Conservation (phyloP, 352 stramenopile species). For the Blastocystis sp. region DNA sequence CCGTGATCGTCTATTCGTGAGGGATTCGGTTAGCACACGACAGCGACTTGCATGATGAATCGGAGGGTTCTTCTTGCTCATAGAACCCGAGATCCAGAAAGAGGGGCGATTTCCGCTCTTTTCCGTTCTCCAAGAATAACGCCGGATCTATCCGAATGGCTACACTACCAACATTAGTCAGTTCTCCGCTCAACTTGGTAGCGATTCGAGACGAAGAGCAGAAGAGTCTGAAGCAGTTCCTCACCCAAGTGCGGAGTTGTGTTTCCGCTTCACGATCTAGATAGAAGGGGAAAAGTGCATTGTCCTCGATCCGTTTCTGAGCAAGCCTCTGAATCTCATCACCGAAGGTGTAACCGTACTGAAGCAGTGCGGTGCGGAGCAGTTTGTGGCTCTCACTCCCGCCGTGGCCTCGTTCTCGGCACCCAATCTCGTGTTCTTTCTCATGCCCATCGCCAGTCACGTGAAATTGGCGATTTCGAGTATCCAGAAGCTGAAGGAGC, state of each 20-base stretch:
- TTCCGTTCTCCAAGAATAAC: too few relatives aligned
- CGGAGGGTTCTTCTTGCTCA: neutral
- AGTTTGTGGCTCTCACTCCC: neutral
- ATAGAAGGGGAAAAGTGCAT: slow-evolving; percentile 68
- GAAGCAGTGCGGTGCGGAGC: slow-evolving; percentile 48
- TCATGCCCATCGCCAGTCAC: neutral
- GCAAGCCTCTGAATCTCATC: slow-evolving; percentile 51
- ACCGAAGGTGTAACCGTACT: slow-evolving; percentile 24
- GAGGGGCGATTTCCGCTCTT: too few relatives aligned
- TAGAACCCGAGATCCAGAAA: neutral
- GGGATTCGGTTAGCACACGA: too few relatives aligned
- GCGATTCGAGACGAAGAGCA: slow-evolving; percentile 52
- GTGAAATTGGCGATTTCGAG: neutral
- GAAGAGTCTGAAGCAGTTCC: slow-evolving; percentile 35
- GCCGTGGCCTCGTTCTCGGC: neutral
- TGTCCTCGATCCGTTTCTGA: slow-evolving; percentile 33
- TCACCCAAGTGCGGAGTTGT: slow-evolving; percentile 14
- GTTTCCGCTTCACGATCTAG: slow-evolving; percentile 7
- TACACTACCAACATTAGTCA: slow-evolving; percentile 47
- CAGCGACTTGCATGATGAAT: too few relatives aligned
- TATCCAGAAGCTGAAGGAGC: slow-evolving; percentile 36
- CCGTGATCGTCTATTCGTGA: neutral
- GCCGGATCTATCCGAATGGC: slow-evolving; percentile 14
- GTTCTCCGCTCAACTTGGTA: slow-evolving; percentile 64
- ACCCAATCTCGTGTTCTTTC: slow-evolving; percentile 49